These are phyloP conservation scores for Penicillium sp. DNA, from an alignment of 2,329 filamentous ascomycete genomes.

Conservation along the genomic window DNA sequence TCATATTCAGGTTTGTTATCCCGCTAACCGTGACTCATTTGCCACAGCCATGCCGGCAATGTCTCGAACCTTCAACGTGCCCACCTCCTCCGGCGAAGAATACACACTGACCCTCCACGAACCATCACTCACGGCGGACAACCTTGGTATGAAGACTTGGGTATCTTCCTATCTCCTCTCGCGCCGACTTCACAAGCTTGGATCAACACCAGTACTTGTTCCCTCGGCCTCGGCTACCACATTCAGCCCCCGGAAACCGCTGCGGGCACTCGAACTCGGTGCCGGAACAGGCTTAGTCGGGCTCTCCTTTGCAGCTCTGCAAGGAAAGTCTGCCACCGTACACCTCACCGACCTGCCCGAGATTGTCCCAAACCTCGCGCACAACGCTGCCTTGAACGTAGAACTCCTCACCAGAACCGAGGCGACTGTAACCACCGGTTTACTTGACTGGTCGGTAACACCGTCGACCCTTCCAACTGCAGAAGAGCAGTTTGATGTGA, in stretches of 20 bases:
- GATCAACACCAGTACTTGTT: conserved; percentile 33
- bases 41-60: conserved; percentile 60
- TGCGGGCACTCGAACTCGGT: conserved; percentile 70
- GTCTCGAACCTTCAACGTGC: conserved; percentile 60
- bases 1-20: background rate
- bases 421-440: conserved; percentile 60
- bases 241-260: conserved; percentile 19
- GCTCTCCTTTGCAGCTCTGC: conserved; percentile 73
- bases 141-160: conserved; percentile 93
- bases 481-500: conserved; percentile 55
- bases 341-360: conserved; percentile 76
- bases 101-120: conserved; percentile 75
- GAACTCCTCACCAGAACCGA: conserved; percentile 54
- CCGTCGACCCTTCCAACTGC: conserved; percentile 28
- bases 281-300: conserved; percentile 91
- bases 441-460: conserved; percentile 67
- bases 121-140: conserved; percentile 82
- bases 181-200: conserved; percentile 57
- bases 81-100: conserved; percentile 41
- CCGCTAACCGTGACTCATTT: conserved; percentile 13
- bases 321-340: conserved; percentile 56
- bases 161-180: conserved; percentile 84
- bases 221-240: conserved; percentile 24
- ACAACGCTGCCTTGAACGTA: conserved; percentile 68
- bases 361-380: conserved; percentile 78